Conservation (phyloP, 768 basidiomycete species). For the Naganishia onofrii region DNA sequence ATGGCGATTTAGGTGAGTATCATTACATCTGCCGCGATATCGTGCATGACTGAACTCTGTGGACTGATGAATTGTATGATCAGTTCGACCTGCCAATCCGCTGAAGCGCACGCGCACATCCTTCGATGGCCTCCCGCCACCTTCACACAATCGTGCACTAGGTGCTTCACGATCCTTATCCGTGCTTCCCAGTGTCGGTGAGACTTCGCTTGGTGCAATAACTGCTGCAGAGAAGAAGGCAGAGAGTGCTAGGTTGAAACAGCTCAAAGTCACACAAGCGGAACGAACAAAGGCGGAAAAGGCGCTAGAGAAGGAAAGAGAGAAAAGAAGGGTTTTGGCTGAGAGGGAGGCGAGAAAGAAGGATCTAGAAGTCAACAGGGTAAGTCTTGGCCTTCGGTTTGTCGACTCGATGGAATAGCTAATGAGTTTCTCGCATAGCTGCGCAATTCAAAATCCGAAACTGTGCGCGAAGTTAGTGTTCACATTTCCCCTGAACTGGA, state of each 20-base stretch:
- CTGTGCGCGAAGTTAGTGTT: constrained; percentile 24
- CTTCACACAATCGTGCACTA: background rate
- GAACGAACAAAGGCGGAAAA: constrained; percentile 23
- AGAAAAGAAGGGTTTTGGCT: constrained; percentile 5
- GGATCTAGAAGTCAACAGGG: constrained; percentile 29
- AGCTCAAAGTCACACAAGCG: background rate
- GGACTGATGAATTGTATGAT: background rate
- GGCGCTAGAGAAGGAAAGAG: constrained; percentile 16
- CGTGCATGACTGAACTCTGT: background rate
- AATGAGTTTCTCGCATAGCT: background rate
- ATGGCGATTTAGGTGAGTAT: background rate
- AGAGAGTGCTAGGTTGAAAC: constrained; percentile 4
- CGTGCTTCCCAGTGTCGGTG: background rate
- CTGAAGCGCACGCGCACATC: constrained; percentile 15
- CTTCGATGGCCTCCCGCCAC: background rate
- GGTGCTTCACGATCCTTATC: background rate
- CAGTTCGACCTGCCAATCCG: background rate
- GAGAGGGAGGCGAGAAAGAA: constrained; percentile 16
- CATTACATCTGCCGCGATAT: background rate
- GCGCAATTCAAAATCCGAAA: constrained; percentile 23
- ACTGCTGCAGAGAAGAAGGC: constrained; percentile 17
- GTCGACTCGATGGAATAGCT: background rate
- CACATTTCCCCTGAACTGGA: constrained; percentile 23
- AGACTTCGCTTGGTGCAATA: background rate
- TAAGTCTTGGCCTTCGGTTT: background rate